A percentile compares a stretch with the other conserved stretches of the same genome.
Evolutionary conservation across 768 basidiomycete species (phyloP).

Genomic region (Lentinula guzmanii): DNA sequence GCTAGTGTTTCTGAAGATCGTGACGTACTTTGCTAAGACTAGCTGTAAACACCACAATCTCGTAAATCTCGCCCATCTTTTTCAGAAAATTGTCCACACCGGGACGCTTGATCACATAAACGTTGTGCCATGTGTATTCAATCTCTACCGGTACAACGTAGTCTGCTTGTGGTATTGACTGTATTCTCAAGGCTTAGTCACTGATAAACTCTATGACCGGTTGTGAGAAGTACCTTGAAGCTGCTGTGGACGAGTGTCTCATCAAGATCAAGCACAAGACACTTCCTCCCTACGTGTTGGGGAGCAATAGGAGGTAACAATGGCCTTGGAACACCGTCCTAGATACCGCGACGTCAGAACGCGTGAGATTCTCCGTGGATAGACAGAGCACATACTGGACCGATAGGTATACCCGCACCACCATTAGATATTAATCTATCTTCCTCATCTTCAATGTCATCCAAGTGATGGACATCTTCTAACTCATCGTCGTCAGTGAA

Average conservation of each 20-base stretch:
- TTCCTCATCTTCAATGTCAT: conserved; percentile 82
- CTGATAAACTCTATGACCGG: neutral
- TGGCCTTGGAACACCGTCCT: conserved; percentile 82
- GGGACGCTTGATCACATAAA: conserved; percentile 97
- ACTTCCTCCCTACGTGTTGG: conserved; percentile 85
- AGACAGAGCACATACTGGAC: conserved; percentile 56
- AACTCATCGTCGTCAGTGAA: conserved; percentile 66
- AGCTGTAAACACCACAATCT: conserved; percentile 97
- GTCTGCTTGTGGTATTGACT: conserved; percentile 94
- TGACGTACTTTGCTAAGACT: conserved; percentile 86
- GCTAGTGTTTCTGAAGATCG: neutral
- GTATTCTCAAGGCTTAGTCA: neutral
- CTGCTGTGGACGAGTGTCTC: conserved; percentile 97
- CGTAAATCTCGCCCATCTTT: conserved; percentile 98
- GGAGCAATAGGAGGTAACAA: conserved; percentile 81
- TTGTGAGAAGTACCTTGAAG: conserved; percentile 72
- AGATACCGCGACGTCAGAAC: conserved; percentile 5
- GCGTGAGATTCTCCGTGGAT: neutral
- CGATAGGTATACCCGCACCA: conserved; percentile 92
- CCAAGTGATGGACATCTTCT: conserved; percentile 44
- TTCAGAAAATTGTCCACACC: conserved; percentile 96
- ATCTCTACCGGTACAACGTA: conserved; percentile 99
- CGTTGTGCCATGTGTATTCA: conserved; percentile 97
- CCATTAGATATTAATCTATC: conserved; percentile 84
- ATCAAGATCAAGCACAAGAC: conserved; percentile 93